phyloP scores from a whole-genome alignment of 805 yeast species.

The Cyberlindnera subsufficiens region DNA sequence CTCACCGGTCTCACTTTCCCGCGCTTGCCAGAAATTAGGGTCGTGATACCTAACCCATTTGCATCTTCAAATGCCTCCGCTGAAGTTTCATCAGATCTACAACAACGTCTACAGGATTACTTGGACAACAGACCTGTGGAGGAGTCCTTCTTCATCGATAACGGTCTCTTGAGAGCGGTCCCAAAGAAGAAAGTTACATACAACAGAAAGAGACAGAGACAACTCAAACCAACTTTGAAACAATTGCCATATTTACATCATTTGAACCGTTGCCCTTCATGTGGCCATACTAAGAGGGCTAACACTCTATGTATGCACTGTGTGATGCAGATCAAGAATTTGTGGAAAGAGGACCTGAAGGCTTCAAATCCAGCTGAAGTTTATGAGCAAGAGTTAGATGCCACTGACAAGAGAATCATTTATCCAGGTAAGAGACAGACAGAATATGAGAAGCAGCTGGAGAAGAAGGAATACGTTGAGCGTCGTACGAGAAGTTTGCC shows the following conservation, averaged over 20 bases:
- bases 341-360: slow-evolving; percentile 51
- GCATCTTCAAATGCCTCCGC: slow-evolving; percentile 4
- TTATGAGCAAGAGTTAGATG: slow-evolving; percentile 33
- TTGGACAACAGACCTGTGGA: slow-evolving; percentile 20
- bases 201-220: slow-evolving; percentile 76
- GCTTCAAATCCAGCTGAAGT: slow-evolving; percentile 19
- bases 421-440: slow-evolving; percentile 69
- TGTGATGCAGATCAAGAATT: slow-evolving; percentile 69
- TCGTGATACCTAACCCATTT: slow-evolving; percentile 21
- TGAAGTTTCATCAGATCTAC: slow-evolving; percentile 8
- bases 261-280: slow-evolving; percentile 88
- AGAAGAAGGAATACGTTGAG: slow-evolving; percentile 49
- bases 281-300: slow-evolving; percentile 87
- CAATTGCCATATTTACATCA: slow-evolving; percentile 71
- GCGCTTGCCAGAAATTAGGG: slow-evolving; percentile 20
- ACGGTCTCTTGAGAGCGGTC: slow-evolving; percentile 80
- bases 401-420: slow-evolving; percentile 55
- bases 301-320: slow-evolving; percentile 93
- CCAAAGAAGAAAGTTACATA: slow-evolving; percentile 94
- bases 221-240: slow-evolving; percentile 77
- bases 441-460: slow-evolving; percentile 37
- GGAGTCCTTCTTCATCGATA: slow-evolving; percentile 41
- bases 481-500: slow-evolving; percentile 53
- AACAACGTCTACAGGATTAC: slow-evolving; percentile 26
- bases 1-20: slow-evolving; percentile 16